Evolutionary conservation across 257 asterid genomes (phyloP), one percentile per base, ranked within the genome.

Genomic region (Primulina eburnea): DNA sequence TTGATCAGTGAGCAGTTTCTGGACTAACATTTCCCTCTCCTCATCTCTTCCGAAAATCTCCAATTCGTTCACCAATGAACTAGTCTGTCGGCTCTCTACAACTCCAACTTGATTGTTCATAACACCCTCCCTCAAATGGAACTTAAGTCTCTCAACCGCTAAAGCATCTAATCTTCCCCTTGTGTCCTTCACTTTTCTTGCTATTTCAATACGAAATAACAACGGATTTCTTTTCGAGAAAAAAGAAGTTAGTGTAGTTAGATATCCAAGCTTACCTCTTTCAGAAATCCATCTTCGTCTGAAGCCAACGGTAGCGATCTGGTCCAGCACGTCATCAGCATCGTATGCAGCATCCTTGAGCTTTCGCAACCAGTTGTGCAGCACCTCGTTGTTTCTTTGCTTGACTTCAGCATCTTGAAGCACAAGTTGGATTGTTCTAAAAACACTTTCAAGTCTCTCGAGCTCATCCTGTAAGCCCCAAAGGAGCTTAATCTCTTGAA

Each of bases 21-120:
- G 57, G 4, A 83, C 50, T 17, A 83, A 70, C 70, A 7, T 50
- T 52, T 75, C 72, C 33, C 71, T 75, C 16, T 80, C 84, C 34
- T 69, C 71, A 47, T 59, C 18, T 55, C 81, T 71, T 68, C 87
- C 87, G 40, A 10, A 58, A 9, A 80, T 60, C 8, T 64, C 74
- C 12, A 61, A 57, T 30, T 70, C 83, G 26, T 35, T 60, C 60
- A 82, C 76, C 4, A 65, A 34, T 29, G 87, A 75, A 43, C 55
- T 4, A 43, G 50, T 40, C 17, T 3, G 55, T 43, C 18, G 55
- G 55, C 2, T 43, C 7, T 43, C 55, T 43, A 4, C 55, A 43
- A 2, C 50, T 38, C 50, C 50, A 38, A 38, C 16, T 9, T 10
- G 50, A 10, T 10, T 10, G 2, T 38, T 38, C 14, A 9, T 3